Evolutionary conservation across 306 rosid species (phyloP).

Genomic region (Bauhinia variegata): DNA sequence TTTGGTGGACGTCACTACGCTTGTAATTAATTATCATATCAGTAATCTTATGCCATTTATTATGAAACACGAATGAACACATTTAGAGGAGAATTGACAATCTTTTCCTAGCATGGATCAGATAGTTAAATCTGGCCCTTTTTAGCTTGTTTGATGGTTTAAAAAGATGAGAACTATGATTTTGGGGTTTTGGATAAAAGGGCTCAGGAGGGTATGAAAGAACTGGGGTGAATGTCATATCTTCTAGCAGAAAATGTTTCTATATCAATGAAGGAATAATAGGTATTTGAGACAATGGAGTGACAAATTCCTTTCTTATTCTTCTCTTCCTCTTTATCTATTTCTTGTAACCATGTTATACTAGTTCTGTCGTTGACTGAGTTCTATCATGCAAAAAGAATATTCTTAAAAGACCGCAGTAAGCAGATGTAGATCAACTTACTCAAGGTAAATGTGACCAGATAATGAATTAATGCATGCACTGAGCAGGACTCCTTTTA

Average conservation of each 20-base stretch:
- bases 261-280: slow-evolving; percentile 7
- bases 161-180: not conserved
- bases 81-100: slow-evolving; percentile 25
- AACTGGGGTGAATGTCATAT: not conserved
- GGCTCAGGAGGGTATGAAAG: slow-evolving; percentile 13
- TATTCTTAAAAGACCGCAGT: not conserved
- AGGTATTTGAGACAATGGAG: slow-evolving; percentile 3
- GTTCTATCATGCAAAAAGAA: not conserved
- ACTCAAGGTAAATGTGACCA: not conserved
- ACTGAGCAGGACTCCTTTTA: too few species aligned
- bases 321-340: not conserved
- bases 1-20: not conserved
- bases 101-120: not conserved
- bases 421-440: not conserved
- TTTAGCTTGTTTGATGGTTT: slow-evolving; percentile 20
- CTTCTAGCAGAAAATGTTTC: slow-evolving; percentile 4
- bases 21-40: not conserved
- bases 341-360: not conserved
- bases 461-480: not conserved
- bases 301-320: not conserved
- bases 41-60: not conserved
- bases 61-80: too few species aligned
- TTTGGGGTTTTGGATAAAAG: slow-evolving; percentile 2
- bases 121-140: slow-evolving; percentile 4
- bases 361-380: not conserved